Conservation (phyloP, 2,329 filamentous ascomycete genomes). For the Pseudofabraea citricarpa region DNA sequence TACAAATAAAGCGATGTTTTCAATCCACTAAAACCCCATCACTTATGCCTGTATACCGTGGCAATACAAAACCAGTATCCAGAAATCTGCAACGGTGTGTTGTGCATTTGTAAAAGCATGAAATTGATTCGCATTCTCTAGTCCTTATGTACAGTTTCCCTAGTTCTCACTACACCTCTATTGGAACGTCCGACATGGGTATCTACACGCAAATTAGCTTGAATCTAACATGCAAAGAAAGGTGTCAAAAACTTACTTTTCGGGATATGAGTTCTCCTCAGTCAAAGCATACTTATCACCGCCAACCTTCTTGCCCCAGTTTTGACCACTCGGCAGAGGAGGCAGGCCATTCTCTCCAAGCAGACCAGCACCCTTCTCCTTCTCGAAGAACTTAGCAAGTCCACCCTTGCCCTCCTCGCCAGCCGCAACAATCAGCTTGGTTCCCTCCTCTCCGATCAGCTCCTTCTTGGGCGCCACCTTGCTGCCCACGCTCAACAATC, state of each 20-base stretch:
- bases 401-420: constrained; percentile 71
- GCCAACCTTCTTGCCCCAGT: constrained; percentile 39
- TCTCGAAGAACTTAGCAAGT: constrained; percentile 69
- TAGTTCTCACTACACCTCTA: constrained; percentile 27
- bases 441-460: constrained; percentile 70
- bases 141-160: constrained; percentile 18
- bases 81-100: no score
- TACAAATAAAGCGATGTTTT: no score
- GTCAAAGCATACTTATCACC: constrained; percentile 64
- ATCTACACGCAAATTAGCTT: constrained; percentile 39
- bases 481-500: constrained; percentile 80
- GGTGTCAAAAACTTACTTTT: constrained; percentile 48
- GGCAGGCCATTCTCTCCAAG: constrained; percentile 76
- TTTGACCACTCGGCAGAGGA: constrained; percentile 69
- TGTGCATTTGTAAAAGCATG: no score
- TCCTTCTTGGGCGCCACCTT: constrained; percentile 77
- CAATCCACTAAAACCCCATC: no score
- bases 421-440: constrained; percentile 68
- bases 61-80: no score
- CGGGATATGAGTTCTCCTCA: constrained; percentile 66
- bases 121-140: no score
- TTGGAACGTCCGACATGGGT: constrained; percentile 60
- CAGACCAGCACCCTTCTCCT: constrained; percentile 45
- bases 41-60: no score
- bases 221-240: constrained; percentile 3